These are phyloP conservation scores for Dichotomocladium elegans DNA, from an alignment of 371 early-diverging fungal species.

Conservation along the genomic window DNA sequence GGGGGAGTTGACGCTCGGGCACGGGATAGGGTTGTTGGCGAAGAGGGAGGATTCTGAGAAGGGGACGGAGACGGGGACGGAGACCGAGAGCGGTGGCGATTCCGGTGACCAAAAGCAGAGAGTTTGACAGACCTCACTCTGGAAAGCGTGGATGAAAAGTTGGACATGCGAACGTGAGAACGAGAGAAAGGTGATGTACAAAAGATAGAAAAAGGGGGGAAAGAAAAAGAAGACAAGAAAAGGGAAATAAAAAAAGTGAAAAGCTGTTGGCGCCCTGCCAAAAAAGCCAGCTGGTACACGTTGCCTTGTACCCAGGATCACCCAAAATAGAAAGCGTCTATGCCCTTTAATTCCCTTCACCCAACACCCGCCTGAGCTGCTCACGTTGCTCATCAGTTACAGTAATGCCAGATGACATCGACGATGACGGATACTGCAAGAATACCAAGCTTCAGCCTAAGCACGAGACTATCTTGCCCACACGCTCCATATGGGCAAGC, in stretches of 20 bases:
- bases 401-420: background rate
- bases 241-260: slow-evolving; percentile 7
- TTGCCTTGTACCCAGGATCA: slow-evolving; percentile 11
- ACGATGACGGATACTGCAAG: slow-evolving; percentile 8
- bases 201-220: slow-evolving; percentile 7
- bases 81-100: slow-evolving; percentile 9
- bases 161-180: slow-evolving; percentile 16
- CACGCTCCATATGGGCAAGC: no score
- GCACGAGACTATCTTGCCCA: no score
- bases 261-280: slow-evolving; percentile 26
- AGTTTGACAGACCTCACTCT: slow-evolving; percentile 34
- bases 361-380: slow-evolving; percentile 3
- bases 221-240: slow-evolving; percentile 2
- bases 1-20: background rate
- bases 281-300: slow-evolving; percentile 29
- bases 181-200: slow-evolving; percentile 2
- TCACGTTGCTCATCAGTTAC: slow-evolving; percentile 11
- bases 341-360: slow-evolving; percentile 6
- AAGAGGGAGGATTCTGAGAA: slow-evolving; percentile 13
- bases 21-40: slow-evolving; percentile 3
- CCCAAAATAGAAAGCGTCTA: slow-evolving; percentile 3
- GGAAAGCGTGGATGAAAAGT: slow-evolving; percentile 29
- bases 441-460: no score
- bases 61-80: slow-evolving; percentile 15
- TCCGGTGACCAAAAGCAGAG: slow-evolving; percentile 11